These are phyloP conservation scores for Clavulina sp. DNA, from an alignment of 768 basidiomycete species.

Conservation along the genomic window DNA sequence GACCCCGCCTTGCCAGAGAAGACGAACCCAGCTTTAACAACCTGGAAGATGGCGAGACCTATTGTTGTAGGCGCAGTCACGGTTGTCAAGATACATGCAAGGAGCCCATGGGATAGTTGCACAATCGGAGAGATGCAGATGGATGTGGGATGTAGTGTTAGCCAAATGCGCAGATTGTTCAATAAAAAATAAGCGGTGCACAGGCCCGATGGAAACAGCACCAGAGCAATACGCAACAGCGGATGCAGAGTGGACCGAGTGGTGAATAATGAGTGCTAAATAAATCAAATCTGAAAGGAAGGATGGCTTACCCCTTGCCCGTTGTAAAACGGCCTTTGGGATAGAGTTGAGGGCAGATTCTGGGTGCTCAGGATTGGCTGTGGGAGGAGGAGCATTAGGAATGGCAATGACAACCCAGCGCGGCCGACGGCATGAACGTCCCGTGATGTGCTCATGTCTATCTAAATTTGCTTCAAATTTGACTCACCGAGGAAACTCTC, in stretches of 20 bases:
- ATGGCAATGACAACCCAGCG: background rate
- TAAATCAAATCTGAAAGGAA: background rate
- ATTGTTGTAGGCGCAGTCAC: background rate
- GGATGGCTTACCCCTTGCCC: constrained; percentile 52
- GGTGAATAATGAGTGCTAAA: no score
- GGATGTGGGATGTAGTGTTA: background rate
- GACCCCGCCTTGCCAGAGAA: constrained; percentile 69
- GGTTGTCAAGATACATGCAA: no score
- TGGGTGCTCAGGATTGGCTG: constrained; percentile 76
- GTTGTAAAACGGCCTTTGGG: constrained; percentile 79
- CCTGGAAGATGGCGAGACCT: constrained; percentile 92
- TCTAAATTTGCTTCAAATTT: constrained; percentile 1
- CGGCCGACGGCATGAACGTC: background rate
- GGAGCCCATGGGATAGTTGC: no score
- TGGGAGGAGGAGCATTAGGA: constrained; percentile 1
- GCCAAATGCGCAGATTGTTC: no score
- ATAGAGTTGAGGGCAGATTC: constrained; percentile 85
- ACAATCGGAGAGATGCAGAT: background rate
- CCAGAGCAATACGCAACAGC: no score
- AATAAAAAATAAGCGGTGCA: no score
- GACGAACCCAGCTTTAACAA: constrained; percentile 30
- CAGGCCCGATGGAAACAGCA: no score
- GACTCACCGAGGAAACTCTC: constrained; percentile 71
- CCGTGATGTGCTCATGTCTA: background rate
- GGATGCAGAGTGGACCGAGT: no score